These are phyloP conservation scores for Trametes gibbosa DNA, from an alignment of 768 basidiomycete species.

Conservation along the genomic window DNA sequence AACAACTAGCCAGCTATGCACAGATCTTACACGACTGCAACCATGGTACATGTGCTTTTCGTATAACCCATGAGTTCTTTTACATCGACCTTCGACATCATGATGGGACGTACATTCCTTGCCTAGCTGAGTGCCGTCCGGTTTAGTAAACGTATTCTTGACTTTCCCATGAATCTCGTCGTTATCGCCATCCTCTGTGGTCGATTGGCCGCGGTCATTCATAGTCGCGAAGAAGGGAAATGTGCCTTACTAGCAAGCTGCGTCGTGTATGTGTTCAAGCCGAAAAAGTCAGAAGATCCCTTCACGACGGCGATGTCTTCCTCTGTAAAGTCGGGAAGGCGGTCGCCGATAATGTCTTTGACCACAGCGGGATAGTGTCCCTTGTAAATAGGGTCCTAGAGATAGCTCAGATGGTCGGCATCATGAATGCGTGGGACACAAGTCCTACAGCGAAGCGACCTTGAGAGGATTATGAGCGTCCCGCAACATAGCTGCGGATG, in stretches of 20 bases:
- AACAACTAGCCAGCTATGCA: too few relatives aligned
- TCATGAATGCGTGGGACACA: too few relatives aligned
- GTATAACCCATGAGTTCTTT: background rate
- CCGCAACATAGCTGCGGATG: background rate
- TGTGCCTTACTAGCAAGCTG: conserved; percentile 51
- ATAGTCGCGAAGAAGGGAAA: background rate
- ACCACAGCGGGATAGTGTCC: conserved; percentile 65
- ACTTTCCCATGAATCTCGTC: conserved; percentile 64
- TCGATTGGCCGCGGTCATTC: background rate
- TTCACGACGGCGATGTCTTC: conserved; percentile 57
- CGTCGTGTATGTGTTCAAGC: conserved; percentile 72
- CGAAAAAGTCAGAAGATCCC: conserved; percentile 69
- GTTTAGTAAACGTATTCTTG: conserved; percentile 58
- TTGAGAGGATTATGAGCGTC: background rate
- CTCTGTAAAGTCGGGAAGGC: conserved; percentile 55
- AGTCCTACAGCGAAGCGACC: conserved; percentile 18
- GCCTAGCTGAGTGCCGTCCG: conserved; percentile 63
- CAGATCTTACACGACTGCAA: conserved; percentile 34
- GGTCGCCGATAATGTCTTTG: conserved; percentile 52
- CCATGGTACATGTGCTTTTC: conserved; percentile 35
- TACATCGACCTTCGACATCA: background rate
- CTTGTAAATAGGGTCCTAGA: conserved; percentile 66
- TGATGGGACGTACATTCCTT: conserved; percentile 46
- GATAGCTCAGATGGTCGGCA: background rate
- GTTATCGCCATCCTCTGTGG: conserved; percentile 52